These are phyloP conservation scores for Prunella vulgaris DNA, from an alignment of 257 asterid genomes.

Conservation along the genomic window DNA sequence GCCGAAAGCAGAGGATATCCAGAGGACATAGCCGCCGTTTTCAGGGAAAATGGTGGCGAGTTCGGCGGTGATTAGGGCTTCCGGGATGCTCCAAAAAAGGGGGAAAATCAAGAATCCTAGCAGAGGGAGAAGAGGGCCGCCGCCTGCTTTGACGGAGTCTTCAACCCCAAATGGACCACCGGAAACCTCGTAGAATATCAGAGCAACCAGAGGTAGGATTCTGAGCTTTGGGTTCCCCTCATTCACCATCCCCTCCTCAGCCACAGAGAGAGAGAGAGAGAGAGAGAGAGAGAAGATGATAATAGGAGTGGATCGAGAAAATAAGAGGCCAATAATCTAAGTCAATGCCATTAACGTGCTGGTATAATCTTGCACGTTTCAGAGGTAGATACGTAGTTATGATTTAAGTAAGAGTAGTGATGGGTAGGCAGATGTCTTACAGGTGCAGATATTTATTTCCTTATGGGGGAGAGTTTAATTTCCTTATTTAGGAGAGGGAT, in stretches of 20 bases:
- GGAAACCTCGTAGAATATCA: conserved; percentile 88
- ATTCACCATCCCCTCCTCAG: conserved; percentile 34
- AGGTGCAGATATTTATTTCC: too few relatives aligned
- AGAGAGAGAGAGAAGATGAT: too few relatives aligned
- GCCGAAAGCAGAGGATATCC: conserved; percentile 86
- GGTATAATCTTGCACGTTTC: too few relatives aligned
- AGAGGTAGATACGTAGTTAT: too few relatives aligned
- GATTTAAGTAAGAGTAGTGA: too few relatives aligned
- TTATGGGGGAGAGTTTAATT: too few relatives aligned
- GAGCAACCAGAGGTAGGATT: conserved; percentile 68
- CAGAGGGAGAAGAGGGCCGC: conserved; percentile 67
- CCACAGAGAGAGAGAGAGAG: too few relatives aligned
- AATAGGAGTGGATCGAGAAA: too few relatives aligned
- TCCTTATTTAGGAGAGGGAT: too few relatives aligned
- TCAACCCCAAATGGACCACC: conserved; percentile 96
- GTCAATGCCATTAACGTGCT: too few relatives aligned
- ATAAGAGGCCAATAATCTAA: too few relatives aligned
- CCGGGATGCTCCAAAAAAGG: conserved; percentile 79
- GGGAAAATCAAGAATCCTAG: conserved; percentile 84
- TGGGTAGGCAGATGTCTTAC: too few relatives aligned
- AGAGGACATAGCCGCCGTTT: conserved; percentile 81
- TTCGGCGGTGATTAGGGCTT: conserved; percentile 82
- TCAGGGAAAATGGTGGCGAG: conserved; percentile 76
- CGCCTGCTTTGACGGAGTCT: conserved; percentile 75
- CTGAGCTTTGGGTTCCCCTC: conserved; percentile 49